phyloP scores from a whole-genome alignment of 148 eudicot genomes.

The Rhododendron ferrugineum region DNA sequence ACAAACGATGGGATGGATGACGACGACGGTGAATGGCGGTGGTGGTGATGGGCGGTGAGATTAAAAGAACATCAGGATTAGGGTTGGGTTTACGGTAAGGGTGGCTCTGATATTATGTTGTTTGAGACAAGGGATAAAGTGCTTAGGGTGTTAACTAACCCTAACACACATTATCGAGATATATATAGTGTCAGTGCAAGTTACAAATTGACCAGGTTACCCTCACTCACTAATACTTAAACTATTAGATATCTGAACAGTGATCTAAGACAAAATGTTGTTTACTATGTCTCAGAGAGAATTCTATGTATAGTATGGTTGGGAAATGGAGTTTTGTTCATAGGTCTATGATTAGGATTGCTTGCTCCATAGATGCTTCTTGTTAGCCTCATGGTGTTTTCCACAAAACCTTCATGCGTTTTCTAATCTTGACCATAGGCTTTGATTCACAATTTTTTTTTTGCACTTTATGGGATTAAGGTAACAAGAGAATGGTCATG shows the following conservation, averaged over 20 bases:
- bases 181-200: not conserved
- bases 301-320: not conserved
- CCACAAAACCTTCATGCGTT: not conserved
- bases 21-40: not conserved
- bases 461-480: not conserved
- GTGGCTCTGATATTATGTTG: not conserved
- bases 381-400: not conserved
- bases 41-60: not conserved
- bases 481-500: not conserved
- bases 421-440: not conserved
- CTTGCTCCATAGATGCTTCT: conserved; percentile 2
- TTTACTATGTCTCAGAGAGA: not conserved
- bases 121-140: not conserved
- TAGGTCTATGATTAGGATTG: not conserved
- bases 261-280: not conserved
- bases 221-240: not conserved
- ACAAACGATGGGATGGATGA: not conserved
- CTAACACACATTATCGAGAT: not conserved
- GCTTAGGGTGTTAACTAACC: not conserved
- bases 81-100: not conserved
- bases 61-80: not conserved
- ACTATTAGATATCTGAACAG: not conserved
- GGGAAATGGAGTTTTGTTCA: not conserved
- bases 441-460: not conserved
- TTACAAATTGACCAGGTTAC: not conserved